phyloP scores from a whole-genome alignment of 495 filamentous ascomycete genomes.

The Xylaria nigripes region DNA sequence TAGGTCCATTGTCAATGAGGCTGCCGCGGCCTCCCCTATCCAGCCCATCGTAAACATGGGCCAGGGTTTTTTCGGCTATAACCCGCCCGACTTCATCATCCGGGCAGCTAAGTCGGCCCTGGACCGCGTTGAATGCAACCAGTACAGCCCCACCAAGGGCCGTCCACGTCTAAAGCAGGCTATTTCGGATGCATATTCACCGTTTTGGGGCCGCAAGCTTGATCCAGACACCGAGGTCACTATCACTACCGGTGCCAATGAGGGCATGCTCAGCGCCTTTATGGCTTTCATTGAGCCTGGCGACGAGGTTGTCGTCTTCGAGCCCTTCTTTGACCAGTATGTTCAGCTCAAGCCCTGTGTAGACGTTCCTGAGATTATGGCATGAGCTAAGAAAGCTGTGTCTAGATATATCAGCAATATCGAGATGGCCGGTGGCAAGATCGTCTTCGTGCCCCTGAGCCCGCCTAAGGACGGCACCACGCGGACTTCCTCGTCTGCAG shows the following conservation, averaged over 20 bases:
- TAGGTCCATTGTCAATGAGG: slow-evolving; percentile 96
- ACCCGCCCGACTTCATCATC: slow-evolving; percentile 84
- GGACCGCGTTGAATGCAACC: slow-evolving; percentile 93
- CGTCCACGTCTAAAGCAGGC: slow-evolving; percentile 85
- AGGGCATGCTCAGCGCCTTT: slow-evolving; percentile 94
- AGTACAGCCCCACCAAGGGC: slow-evolving; percentile 94
- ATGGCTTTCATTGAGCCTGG: slow-evolving; percentile 94
- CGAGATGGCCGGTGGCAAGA: slow-evolving; percentile 90
- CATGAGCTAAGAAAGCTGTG: neutral
- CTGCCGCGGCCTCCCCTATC: slow-evolving; percentile 66
- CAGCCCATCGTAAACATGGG: slow-evolving; percentile 95
- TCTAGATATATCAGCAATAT: slow-evolving; percentile 87
- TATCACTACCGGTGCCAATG: slow-evolving; percentile 94
- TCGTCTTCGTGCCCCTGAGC: slow-evolving; percentile 87
- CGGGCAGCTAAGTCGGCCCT: slow-evolving; percentile 85
- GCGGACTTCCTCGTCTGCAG: slow-evolving; percentile 70
- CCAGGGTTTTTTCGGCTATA: slow-evolving; percentile 97
- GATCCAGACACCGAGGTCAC: slow-evolving; percentile 87
- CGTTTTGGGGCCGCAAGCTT: slow-evolving; percentile 68
- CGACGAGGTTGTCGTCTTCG: slow-evolving; percentile 96
- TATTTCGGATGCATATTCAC: slow-evolving; percentile 80
- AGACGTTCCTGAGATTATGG: neutral
- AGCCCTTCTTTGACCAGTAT: slow-evolving; percentile 97
- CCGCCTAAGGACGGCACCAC: slow-evolving; percentile 77
- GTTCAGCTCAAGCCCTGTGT: slow-evolving; percentile 15